Base-by-base conservation (phyloP, 768 basidiomycete genomes). In the Leccinum uliginosum region DNA sequence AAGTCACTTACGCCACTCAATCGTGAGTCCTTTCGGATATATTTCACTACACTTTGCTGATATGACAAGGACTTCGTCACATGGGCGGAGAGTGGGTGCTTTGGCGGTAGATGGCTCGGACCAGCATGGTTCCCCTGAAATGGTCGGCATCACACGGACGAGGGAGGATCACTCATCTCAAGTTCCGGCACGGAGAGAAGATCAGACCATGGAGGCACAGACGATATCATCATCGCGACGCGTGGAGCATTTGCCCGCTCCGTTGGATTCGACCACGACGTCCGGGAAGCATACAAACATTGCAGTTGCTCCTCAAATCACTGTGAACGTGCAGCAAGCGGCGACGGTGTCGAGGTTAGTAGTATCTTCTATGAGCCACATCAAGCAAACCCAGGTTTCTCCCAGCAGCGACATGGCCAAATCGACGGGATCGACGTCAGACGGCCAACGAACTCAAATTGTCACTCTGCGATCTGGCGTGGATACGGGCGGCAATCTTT, bases 1-100 rank as follows among this genome's bases (percentile, higher is more conserved):
- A 11, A 6, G 19, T 6, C 12, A 23, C 17, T 8, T 12, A 26
- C 0, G 29, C 27, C 10, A 17, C 8, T 8, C 51, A 15, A n/a
- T 35, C 3, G 61, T 63, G 43, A 63, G 62, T 45, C 15, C 17
- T 34, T 4, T 47, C 21, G 5, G 6, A 3, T n/a, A 44, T 6
- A 21, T 44, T 38, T 19, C 24, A 23, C 14, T 5, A 21, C 14
- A 27, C 9, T 51, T 2, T 17, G 14, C 44, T 53, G 44, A 63
- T 12, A 9, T 32, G 8, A 32, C n/a, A 14, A 64, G 57, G 38
- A 17, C 1, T 11, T 11, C 15, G 21, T 55, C 34, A 26, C 24
- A 17, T 32, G 59, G 55, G 26, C 46, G 11, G 2, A 35, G n/a
- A 30, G 24, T 15, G 6, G 46, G 44, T 11, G 11, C 30, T 2